Percentiles rank a stretch among this genome's conserved stretches.
Conservation (phyloP, 1,284 basidiomycete genomes). For the Heimioporus punctisporus region DNA sequence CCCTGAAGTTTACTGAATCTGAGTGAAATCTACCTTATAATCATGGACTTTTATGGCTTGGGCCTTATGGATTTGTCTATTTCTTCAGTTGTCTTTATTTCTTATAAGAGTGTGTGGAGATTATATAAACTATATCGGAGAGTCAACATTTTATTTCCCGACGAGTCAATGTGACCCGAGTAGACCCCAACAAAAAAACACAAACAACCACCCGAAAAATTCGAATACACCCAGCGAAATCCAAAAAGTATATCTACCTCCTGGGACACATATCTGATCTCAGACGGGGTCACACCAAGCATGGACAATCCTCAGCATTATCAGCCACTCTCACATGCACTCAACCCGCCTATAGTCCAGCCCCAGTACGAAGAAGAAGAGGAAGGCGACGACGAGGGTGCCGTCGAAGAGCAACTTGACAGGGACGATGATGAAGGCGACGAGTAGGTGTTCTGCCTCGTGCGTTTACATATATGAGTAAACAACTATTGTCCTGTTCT, state of each 20-base stretch:
- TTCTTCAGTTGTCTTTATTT: too few species aligned
- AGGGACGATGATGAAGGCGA: conserved; percentile 38
- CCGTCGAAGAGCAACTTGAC: conserved; percentile 67
- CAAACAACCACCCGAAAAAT: conserved; percentile 34
- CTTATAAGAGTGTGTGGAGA: too few species aligned
- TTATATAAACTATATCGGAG: conserved; percentile 27
- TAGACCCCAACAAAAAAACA: conserved; percentile 32
- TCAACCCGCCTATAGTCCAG: conserved; percentile 55
- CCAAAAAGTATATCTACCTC: conserved; percentile 16
- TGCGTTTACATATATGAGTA: conserved; percentile 1
- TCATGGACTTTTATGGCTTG: too few species aligned
- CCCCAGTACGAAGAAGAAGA: conserved; percentile 34
- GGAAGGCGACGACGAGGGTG: conserved; percentile 67
- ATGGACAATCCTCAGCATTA: conserved; percentile 79
- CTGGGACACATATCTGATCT: conserved; percentile 15
- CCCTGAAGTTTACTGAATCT: background rate
- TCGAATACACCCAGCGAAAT: conserved; percentile 35
- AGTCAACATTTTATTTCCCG: conserved; percentile 32
- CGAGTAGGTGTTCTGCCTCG: conserved; percentile 25
- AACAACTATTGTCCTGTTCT: conserved; percentile 1
- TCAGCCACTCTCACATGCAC: conserved; percentile 76
- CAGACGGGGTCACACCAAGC: conserved; percentile 9
- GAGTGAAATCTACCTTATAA: background rate
- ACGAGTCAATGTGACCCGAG: conserved; percentile 24
- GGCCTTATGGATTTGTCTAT: too few species aligned